Evolutionary conservation across 805 yeast species (phyloP).

Genomic region (Monosporozyma solicola): DNA sequence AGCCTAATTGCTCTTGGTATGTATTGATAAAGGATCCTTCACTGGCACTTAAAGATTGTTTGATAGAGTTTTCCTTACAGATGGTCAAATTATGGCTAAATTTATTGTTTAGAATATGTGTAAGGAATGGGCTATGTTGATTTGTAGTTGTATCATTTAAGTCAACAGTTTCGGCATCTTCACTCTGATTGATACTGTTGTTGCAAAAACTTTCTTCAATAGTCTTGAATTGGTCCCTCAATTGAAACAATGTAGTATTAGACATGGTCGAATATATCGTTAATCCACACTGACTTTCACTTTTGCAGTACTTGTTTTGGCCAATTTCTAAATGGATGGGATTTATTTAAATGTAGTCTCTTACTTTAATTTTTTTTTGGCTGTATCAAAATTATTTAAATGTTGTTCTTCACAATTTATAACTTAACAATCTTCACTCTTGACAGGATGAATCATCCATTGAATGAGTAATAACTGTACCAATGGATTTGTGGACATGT

Average conservation of each 20-base stretch:
- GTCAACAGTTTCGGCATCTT: background rate
- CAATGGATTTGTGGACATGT: background rate
- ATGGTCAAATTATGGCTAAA: background rate
- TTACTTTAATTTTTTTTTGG: background rate
- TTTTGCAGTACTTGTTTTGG: background rate
- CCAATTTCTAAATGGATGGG: background rate
- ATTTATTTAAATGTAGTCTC: background rate
- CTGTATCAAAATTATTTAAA: background rate
- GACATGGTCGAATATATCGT: background rate
- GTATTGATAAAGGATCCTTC: background rate
- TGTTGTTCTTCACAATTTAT: background rate
- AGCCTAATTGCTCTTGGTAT: background rate
- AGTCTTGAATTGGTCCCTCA: background rate
- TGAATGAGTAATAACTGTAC: background rate
- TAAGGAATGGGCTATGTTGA: background rate
- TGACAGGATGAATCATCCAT: background rate
- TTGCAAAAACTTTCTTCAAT: background rate
- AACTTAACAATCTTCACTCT: background rate
- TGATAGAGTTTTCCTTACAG: background rate
- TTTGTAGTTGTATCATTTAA: background rate
- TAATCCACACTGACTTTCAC: background rate
- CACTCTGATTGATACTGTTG: background rate
- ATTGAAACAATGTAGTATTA: background rate
- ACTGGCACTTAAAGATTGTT: background rate
- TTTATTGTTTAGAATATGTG: conserved; percentile 1